Base-by-base conservation (phyloP, 73 alveolate species). In the Paramecium caudatum region DNA sequence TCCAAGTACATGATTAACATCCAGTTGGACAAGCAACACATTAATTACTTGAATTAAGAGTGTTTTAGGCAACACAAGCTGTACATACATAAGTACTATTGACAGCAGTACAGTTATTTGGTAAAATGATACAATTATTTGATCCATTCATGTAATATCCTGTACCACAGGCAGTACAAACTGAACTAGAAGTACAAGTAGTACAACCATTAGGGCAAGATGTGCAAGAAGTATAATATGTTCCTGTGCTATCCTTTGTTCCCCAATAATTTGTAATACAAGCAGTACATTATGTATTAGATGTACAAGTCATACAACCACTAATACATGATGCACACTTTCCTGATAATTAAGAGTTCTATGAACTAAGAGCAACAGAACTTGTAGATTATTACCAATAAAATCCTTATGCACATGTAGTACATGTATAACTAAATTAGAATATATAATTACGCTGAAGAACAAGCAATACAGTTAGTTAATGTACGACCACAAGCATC, bases 351-450 rank as follows among this genome's bases (percentile, higher is more conserved):
- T 30, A 19, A 6, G 69, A 23, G 19, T 74, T 36, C 0, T 41
- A 10, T 1, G 88, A 41, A 21, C 69, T 43, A n/a, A 37, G 21
- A 16, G 19, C n/a, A 13, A 68, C 43, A 12, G 41, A 21, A 13
- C 55, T 45, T 3, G 34, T 39, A 17, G 69, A 7, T 74, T 36
- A 17, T 39, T 36, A 37, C 88, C 88, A 74, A 74, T 74, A 74
- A 12, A 15, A 74, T 10, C 88, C 88, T 15, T 30, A 23, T 21
- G 17, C 21, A 74, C 88, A 74, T 74, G 49, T 34, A 39, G 88
- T n/a, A 45, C 88, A 74, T 34, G 88, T 74, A 74, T 30, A 65
- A 10, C 83, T 65, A 65, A 1, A 65, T 32, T 13, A 47, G 39
- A 32, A 9, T 65, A 65, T 3, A 32, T 33, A 65, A 21, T 65